Evolutionary conservation across 192 early-diverging fungal species (phyloP), one percentile per base, ranked within the genome.

Genomic region (Coemansia sp.): DNA sequence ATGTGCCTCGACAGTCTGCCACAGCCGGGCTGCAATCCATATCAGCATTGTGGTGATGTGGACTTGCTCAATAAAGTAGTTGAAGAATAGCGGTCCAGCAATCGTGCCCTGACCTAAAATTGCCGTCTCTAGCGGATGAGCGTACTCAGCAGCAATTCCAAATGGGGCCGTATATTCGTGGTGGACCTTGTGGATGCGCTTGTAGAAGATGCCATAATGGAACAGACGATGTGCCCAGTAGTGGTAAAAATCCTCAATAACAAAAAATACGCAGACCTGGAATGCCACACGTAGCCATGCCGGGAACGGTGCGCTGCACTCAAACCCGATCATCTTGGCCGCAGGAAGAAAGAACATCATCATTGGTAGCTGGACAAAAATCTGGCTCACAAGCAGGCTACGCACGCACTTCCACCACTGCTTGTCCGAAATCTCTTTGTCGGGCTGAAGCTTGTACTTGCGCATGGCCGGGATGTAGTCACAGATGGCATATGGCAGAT

Each of bases 401-500:
- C 71, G 75, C 18, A 87, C 19, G 49, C 85, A 87, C 41, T 86
- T 86, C 62, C 79, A 82, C 72, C 86, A 85, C 66, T 82, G 78
- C 26, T 74, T 82, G 39, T 71, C 59, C 8, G 80, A 81, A 24
- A 85, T 80, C 4, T 77, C 70, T 65, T 84, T 84, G 57, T 81
- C 73, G 14, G 81, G 87, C 77, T 93, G 91, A 49, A 91, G 85
- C 83, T 85, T 88, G 83, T 88, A 93, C 64, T 86, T 77, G 61
- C 66, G 78, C 74, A 86, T 72, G 20, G 81, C 83, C 0, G 95
- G 93, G 60, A 97, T 92, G 61, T 86, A 85, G 72, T 97, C 95
- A 62, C 86, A 87, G 65, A 93, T 79, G 45, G 83, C 72, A 66
- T 89, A 97, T 3, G 94, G 94, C 9, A 94, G 38, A 66, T 88